phyloP scores from a whole-genome alignment of 1,139 yeast genomes.

The Geotrichum aggregatum region DNA sequence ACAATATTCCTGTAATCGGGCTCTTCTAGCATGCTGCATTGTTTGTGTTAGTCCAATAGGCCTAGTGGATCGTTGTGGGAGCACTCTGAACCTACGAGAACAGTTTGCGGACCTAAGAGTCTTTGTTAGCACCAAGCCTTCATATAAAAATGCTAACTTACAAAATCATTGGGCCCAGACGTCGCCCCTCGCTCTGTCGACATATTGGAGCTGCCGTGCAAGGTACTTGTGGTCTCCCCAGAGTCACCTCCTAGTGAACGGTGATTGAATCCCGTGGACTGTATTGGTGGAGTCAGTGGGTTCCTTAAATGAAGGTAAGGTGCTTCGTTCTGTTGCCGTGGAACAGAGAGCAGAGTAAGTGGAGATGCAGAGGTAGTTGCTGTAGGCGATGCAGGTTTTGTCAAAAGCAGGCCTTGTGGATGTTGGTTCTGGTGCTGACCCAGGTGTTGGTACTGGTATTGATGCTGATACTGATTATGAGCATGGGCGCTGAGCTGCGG shows the following conservation, averaged over 20 bases:
- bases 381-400: constrained; percentile 7
- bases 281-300: too few relatives aligned
- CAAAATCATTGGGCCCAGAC: constrained; percentile 27
- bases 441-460: not conserved
- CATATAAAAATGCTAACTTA: constrained; percentile 16
- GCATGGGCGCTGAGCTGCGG: not conserved
- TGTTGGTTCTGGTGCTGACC: not conserved
- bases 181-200: not conserved
- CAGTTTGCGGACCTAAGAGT: constrained; percentile 27
- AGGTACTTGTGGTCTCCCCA: too few relatives aligned
- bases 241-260: too few relatives aligned
- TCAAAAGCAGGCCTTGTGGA: too few relatives aligned
- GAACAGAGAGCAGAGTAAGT: too few relatives aligned
- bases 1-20: constrained; percentile 69
- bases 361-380: not conserved
- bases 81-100: constrained; percentile 30
- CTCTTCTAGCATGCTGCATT: constrained; percentile 81
- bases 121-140: not conserved
- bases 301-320: too few relatives aligned
- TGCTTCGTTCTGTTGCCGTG: too few relatives aligned
- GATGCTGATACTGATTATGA: not conserved
- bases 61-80: too few relatives aligned
- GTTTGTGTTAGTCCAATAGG: too few relatives aligned
- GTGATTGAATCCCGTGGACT: too few relatives aligned
- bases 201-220: not conserved